Base-by-base conservation (phyloP, 139 green algal genomes). In the Monoraphidium neglectum region DNA sequence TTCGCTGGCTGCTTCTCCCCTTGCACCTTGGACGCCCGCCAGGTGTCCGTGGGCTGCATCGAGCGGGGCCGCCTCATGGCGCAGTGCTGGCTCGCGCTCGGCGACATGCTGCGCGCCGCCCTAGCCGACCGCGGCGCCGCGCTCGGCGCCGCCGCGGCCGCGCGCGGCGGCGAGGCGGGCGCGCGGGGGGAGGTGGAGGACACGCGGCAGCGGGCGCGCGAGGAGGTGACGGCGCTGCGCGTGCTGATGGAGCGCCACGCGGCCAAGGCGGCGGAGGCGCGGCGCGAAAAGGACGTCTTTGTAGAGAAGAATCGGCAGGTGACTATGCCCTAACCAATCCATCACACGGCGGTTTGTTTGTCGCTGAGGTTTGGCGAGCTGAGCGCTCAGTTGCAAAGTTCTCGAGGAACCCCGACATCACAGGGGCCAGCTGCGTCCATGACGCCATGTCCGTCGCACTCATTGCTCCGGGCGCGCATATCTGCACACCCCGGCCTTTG, bases 1-100 rank as follows among this genome's bases (percentile, higher is more conserved):
- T n/a, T n/a, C n/a, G n/a, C n/a, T n/a, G n/a, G n/a, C n/a, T n/a
- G n/a, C n/a, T n/a, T n/a, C n/a, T n/a, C n/a, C n/a, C n/a, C n/a
- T n/a, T 56, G 47, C 47, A 56, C 47, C 13, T 75, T 38, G 26
- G 30, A 26, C 37, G 68, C 61, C 62, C 71, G 72, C 23, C 77
- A 87, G 68, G 82, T 79, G 3, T 74, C 77, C 32, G 76, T 81
- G 2, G 40, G 68, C 28, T 87, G 83, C 64, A 71, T 86, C 36
- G 83, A 88, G 73, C 77, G 73, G 1, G 83, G 83, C 23, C 64
- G 79, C 35, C 57, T 88, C 4, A 49, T 88, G 77, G 53, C 61
- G 1, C 68, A 84, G 77, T 62, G 84, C n/a, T 88, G 83, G 83
- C 12, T 57, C n/a, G 43, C 69, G 4, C 30, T 81, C 32, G 62